Base-by-base conservation (phyloP, 1,284 basidiomycete genomes). In the Singerocomus inundabilis region DNA sequence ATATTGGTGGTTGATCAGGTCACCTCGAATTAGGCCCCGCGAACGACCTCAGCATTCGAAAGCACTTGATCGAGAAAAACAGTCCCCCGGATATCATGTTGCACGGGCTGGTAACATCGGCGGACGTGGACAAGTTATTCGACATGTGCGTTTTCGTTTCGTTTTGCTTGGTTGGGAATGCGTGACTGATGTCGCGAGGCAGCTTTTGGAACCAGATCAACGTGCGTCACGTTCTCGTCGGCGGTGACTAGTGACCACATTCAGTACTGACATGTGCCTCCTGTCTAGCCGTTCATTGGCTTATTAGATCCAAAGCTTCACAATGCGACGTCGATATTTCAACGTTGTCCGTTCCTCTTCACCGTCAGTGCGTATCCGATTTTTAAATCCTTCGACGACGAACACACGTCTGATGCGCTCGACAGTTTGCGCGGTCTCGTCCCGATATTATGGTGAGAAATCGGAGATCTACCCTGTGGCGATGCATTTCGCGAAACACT, bases 401-500 rank as follows among this genome's bases (percentile, higher is more conserved):
- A 6, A 5, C 12, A 31, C n/a, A 5, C 5, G 11, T 47, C 43
- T 53, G 53, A 49, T n/a, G n/a, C n/a, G n/a, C n/a, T n/a, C n/a
- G n/a, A 29, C 24, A 89, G 87, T 91, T 36, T 90, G 88, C 54
- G 88, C 88, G 11, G 80, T 90, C 47, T 81, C 88, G 0, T 88
- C 86, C 1, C 74, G 88, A 21, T 89, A 87, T 61, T 87, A 88
- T 62, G 61, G 74, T 5, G 82, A 84, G 42, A 90, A 88, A 60
- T 84, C 85, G 0, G 84, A 88, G 62, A 84, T 90, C 44, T 90
- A 91, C 60, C 85, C 86, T 3, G 84, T 90, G 55, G 88, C 88
- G 9, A 91, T 91, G 89, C 88, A 91, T 64, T 91, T 91, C 54
- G 88, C 88, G 2, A 89, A 88, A 61, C 83, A 85, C 52, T 84